Evolutionary conservation across 106 monocot species (phyloP).

Genomic region (Xerophyta viscosa): DNA sequence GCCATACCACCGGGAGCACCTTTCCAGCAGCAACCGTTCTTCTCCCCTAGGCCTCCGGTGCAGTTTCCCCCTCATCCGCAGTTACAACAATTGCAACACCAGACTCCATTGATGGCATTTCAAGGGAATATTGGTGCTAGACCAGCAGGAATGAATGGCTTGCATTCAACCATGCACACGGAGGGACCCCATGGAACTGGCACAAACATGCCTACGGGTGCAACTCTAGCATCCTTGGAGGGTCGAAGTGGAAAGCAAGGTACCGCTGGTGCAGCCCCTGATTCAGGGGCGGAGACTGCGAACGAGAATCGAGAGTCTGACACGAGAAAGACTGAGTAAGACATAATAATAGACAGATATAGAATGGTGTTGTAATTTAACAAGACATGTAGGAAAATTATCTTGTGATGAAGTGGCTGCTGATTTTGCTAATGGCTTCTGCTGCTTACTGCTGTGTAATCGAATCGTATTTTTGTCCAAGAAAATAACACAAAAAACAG

Average conservation of each 20-base stretch:
- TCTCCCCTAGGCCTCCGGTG: slow-evolving; percentile 34
- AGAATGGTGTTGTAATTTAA: too few relatives aligned
- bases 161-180: slow-evolving; percentile 19
- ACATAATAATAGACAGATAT: too few relatives aligned
- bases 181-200: slow-evolving; percentile 18
- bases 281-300: too few relatives aligned
- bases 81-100: slow-evolving; percentile 28
- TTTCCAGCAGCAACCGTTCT: slow-evolving; percentile 44
- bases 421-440: too few relatives aligned
- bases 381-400: too few relatives aligned
- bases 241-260: slow-evolving; percentile 27
- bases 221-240: slow-evolving; percentile 4
- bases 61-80: slow-evolving; percentile 49
- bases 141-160: slow-evolving; percentile 40
- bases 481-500: too few relatives aligned
- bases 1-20: slow-evolving; percentile 39
- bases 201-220: slow-evolving; percentile 5
- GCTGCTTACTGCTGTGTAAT: too few relatives aligned
- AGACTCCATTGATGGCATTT: slow-evolving; percentile 24
- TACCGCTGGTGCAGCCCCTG: slow-evolving; percentile 10
- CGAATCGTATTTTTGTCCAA: too few relatives aligned
- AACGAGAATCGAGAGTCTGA: too few relatives aligned
- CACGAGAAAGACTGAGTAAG: too few relatives aligned
- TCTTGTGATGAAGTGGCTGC: too few relatives aligned
- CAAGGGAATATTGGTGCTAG: slow-evolving; percentile 47